These are phyloP conservation scores for Emergomyces pasteurianus DNA, from an alignment of 2,329 filamentous ascomycete genomes.

Conservation along the genomic window DNA sequence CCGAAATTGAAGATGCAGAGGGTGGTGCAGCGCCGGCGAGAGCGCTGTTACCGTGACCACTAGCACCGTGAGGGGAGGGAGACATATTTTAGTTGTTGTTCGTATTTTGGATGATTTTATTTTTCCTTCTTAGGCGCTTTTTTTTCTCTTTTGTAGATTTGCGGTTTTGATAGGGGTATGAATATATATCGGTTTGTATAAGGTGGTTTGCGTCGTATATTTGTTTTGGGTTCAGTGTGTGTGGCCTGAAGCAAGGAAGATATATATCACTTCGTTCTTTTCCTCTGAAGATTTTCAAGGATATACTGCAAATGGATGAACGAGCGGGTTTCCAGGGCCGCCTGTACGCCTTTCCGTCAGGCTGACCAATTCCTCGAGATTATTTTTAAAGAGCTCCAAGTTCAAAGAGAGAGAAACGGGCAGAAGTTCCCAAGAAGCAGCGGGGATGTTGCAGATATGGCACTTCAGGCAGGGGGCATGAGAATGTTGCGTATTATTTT, in stretches of 20 bases:
- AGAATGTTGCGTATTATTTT: background rate
- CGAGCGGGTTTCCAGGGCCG: background rate
- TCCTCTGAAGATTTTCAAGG: background rate
- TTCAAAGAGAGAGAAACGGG: background rate
- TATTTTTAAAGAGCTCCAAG: background rate
- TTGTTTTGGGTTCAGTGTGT: background rate
- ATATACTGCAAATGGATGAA: background rate
- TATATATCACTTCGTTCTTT: too few species aligned
- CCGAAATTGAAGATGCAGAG: constrained; percentile 7
- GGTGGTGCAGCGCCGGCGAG: too few species aligned
- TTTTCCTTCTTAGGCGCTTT: too few species aligned
- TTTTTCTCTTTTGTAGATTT: too few species aligned
- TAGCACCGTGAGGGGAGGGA: background rate
- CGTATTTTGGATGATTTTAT: background rate
- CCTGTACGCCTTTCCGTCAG: background rate
- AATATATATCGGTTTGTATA: background rate
- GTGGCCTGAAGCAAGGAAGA: background rate
- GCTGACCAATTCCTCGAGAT: background rate
- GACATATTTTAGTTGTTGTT: background rate
- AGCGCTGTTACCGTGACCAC: background rate
- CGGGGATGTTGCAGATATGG: background rate
- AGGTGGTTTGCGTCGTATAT: background rate
- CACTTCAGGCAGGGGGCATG: background rate
- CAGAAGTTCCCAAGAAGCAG: too few species aligned
- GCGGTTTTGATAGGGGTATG: too few species aligned